phyloP scores from a whole-genome alignment of 345 rosid genomes.

The Salix purpurea region DNA sequence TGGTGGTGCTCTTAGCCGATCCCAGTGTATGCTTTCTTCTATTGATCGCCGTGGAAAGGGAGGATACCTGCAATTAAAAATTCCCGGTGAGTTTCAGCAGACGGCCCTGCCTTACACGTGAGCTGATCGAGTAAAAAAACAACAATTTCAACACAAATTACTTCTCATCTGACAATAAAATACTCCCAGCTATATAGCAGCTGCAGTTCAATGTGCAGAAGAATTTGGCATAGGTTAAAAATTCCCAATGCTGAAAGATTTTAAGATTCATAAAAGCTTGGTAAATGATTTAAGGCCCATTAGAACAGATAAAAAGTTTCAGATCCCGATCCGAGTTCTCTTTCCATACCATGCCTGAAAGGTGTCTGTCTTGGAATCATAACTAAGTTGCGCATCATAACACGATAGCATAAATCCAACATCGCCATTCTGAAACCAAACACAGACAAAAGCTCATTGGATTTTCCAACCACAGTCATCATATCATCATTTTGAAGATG shows the following conservation, averaged over 20 bases:
- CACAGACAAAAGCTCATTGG: neutral
- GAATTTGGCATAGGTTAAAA: neutral
- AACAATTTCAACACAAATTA: neutral
- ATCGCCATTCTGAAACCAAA: constrained; percentile 66
- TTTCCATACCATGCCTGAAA: constrained; percentile 75
- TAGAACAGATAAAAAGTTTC: neutral
- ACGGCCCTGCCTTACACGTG: neutral
- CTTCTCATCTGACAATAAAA: neutral
- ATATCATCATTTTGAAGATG: neutral
- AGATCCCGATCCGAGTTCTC: neutral
- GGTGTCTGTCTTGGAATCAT: constrained; percentile 62
- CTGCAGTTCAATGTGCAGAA: neutral
- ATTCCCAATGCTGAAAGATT: too few species aligned
- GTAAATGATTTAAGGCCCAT: neutral
- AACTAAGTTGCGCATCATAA: constrained; percentile 85
- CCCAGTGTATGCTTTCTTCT: constrained; percentile 70
- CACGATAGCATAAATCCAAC: constrained; percentile 91
- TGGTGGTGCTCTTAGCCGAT: constrained; percentile 72
- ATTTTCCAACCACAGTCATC: neutral
- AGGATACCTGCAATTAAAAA: constrained; percentile 57
- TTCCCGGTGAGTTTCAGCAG: neutral
- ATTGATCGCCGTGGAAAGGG: constrained; percentile 66
- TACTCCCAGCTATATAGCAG: neutral
- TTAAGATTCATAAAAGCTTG: neutral
- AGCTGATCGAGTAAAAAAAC: neutral